Base-by-base conservation (phyloP, 345 rosid genomes). In the Mangifera indica region DNA sequence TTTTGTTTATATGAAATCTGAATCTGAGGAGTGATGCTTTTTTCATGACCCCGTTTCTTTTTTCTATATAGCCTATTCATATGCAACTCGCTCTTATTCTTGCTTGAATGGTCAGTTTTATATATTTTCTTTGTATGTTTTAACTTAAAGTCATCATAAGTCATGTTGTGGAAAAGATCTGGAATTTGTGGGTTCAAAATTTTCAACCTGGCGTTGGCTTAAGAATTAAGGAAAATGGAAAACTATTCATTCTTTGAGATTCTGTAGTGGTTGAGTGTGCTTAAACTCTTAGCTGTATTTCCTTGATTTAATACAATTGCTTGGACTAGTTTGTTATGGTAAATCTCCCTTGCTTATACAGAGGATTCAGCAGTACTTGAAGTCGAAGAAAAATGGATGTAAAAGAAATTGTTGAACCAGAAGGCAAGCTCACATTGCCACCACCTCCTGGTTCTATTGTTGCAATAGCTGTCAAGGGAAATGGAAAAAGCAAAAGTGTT, bases 401-500 rank as follows among this genome's bases (percentile, higher is more conserved):
- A 42, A 71, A 70, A 29, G 88, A 79, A 66, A 79, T 78, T 21
- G 56, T 59, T 60, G 82, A 78, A 76, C 66, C 59, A 9, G 68
- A 68, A 68, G 54, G 25, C 49, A 74, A 57, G 12, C 42, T 62
- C 62, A 75, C 70, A 11, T 72, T 78, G 75, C 86, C 88, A 59
- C 71, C 82, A 65, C 73, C 81, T 40, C 83, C 72, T 9, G 79
- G 83, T 70, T 75, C 84, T 61, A 73, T 66, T 21, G 72, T 90
- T 34, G 93, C 85, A 13, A 80, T 89, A 75, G 97, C 98, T 26
- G 78, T 94, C 62, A 82, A 89, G 63, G 98, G 97, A 34, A 84
- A 76, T 54, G 77, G 78, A 49, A 85, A 77, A 72, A 87, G 97
- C 86, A 90, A 81, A 77, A 74, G 81, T 69, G 69, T 82, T 3